Evolutionary conservation across 2,329 filamentous ascomycete genomes (phyloP).

Genomic region (Fusarium fujikuroi): DNA sequence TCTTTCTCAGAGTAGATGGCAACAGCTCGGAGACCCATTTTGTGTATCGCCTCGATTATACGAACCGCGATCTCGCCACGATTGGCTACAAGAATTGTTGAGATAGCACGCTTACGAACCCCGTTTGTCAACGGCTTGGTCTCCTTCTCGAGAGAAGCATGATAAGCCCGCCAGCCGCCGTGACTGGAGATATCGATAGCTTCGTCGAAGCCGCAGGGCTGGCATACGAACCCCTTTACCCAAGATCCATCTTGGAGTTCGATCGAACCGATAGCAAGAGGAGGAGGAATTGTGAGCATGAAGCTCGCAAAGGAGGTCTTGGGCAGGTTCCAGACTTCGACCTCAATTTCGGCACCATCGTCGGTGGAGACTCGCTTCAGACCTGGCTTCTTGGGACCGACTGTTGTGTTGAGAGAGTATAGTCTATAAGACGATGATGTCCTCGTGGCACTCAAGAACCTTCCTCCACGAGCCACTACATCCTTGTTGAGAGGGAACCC

Average conservation of each 20-base stretch:
- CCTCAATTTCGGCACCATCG: conserved; percentile 45
- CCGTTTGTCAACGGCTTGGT: not conserved
- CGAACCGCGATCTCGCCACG: conserved; percentile 72
- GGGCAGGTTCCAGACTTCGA: conserved; percentile 52
- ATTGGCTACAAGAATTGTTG: conserved; percentile 72
- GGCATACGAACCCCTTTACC: conserved; percentile 52
- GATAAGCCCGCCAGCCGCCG: conserved; percentile 49
- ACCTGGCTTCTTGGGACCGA: conserved; percentile 46
- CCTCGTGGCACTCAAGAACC: conserved; percentile 37
- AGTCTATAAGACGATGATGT: conserved; percentile 48
- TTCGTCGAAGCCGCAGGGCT: conserved; percentile 47
- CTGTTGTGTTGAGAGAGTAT: conserved; percentile 40
- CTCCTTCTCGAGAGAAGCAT: not conserved
- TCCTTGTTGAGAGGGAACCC: conserved; percentile 51
- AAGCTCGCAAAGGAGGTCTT: conserved; percentile 46
- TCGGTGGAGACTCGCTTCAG: conserved; percentile 42
- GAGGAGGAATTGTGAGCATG: conserved; percentile 47
- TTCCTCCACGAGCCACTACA: conserved; percentile 46
- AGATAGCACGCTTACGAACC: conserved; percentile 17
- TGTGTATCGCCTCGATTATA: conserved; percentile 73
- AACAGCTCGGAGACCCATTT: conserved; percentile 74
- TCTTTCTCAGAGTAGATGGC: conserved; percentile 75
- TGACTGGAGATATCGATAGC: conserved; percentile 48
- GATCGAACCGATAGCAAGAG: conserved; percentile 50
- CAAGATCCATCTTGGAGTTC: conserved; percentile 49